Conservation (phyloP, 2,329 filamentous ascomycete genomes). For the Arthrobotrys conoides region DNA sequence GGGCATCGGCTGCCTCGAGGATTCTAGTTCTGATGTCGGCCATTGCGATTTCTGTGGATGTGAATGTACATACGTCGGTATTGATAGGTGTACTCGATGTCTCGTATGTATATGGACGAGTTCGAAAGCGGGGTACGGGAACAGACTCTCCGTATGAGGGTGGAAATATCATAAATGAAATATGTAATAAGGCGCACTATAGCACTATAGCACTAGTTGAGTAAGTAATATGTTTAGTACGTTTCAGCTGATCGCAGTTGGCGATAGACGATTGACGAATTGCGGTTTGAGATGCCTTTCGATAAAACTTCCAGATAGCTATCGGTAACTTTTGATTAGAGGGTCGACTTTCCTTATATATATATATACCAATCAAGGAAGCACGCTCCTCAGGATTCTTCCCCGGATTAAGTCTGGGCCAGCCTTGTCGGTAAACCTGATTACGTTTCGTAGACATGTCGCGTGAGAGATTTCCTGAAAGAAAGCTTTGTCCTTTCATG, state of each 20-base stretch:
- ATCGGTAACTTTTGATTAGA: neutral
- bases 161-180: neutral
- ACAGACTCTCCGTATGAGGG: neutral
- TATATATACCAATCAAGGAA: slow-evolving; percentile 16
- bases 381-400: slow-evolving; percentile 1
- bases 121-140: slow-evolving; percentile 8
- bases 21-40: slow-evolving; percentile 65
- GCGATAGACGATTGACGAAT: slow-evolving; percentile 17
- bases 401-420: slow-evolving; percentile 18
- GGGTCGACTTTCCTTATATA: slow-evolving; percentile 19
- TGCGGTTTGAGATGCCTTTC: slow-evolving; percentile 13
- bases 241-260: slow-evolving; percentile 8
- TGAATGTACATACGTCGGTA: slow-evolving; percentile 5
- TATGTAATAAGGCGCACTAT: neutral
- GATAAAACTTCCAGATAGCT: slow-evolving; percentile 17
- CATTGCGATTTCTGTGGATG: slow-evolving; percentile 4
- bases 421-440: slow-evolving; percentile 16
- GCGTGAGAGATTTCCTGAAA: slow-evolving; percentile 25
- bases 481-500: neutral
- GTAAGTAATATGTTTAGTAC: neutral
- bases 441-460: slow-evolving; percentile 18
- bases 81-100: neutral
- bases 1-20: slow-evolving; percentile 67
- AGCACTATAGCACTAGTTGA: neutral
- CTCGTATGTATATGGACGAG: neutral